Base-by-base conservation (phyloP, 306 rosid genomes). In the Quercus ilex region DNA sequence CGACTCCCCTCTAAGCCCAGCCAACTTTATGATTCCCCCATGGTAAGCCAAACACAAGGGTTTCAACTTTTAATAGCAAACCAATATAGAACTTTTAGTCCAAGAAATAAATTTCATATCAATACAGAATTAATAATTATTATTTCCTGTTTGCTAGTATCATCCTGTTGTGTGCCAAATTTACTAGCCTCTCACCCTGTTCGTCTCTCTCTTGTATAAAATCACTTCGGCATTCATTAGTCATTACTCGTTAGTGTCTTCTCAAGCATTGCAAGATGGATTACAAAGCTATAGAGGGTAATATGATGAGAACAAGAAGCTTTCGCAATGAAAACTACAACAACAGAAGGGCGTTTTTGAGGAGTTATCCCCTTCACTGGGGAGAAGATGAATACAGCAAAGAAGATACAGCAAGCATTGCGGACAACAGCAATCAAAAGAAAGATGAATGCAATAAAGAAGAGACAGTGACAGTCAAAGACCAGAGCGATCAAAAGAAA, bases 321-420 rank as follows among this genome's bases (percentile, higher is more conserved):
- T 84, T 84, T 53, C 80, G 82, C 0, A 3, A 80, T 2, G 80
- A 80, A 77, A 76, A 74, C 77, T 80, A 80, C 77, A 69, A 69
- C 14, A 80, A 62, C 14, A 73, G 85, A 74, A 84, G 87, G 52
- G 80, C 30, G 71, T 77, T 84, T 31, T 58, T 80, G 70, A 73
- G 77, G 74, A 77, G 85, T 62, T 84, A 84, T 51, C 87, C 87
- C 58, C 87, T 84, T 21, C 77, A 58, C 56, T 84, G 87, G 87
- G 84, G 73, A 49, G 81, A 15, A 19, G 74, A 57, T 17, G 75
- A 71, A 43, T 9, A 4, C n/a, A 31, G 18, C 38, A 23, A 49
- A 31, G 74, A 41, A 30, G 80, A 52, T 59, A 25, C 14, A 1
- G 33, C 1, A 0, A 23, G 33, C 8, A 6, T 23, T 3, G 6